phyloP scores from a whole-genome alignment of 345 rosid genomes.

The Lenwebbia sp. region DNA sequence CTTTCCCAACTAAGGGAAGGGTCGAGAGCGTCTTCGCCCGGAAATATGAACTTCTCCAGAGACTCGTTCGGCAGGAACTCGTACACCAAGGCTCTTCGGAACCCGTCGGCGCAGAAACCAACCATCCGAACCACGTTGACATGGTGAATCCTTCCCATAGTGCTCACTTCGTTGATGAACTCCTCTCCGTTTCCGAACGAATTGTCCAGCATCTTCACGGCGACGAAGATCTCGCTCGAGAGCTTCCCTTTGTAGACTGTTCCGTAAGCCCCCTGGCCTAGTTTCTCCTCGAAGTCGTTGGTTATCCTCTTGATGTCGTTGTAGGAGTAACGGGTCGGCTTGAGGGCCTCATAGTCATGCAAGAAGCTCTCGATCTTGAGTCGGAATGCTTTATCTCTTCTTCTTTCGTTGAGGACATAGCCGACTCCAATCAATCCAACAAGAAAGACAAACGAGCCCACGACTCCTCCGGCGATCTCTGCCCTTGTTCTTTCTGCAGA shows the following conservation, averaged over 20 bases:
- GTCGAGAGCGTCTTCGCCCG: background rate
- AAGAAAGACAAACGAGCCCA: background rate
- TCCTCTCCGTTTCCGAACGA: conserved; percentile 4
- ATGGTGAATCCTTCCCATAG: conserved; percentile 20
- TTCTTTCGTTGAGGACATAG: background rate
- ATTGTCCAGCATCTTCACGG: conserved; percentile 12
- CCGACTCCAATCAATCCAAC: background rate
- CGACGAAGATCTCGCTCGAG: conserved; percentile 6
- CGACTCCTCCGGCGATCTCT: background rate
- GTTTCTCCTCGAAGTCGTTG: conserved; percentile 1
- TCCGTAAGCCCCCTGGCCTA: conserved; percentile 20
- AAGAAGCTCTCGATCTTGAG: conserved; percentile 8
- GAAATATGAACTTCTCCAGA: conserved; percentile 12
- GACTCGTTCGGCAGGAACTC: conserved; percentile 16
- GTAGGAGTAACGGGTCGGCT: conserved; percentile 3
- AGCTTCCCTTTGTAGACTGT: conserved; percentile 14
- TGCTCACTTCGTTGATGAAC: conserved; percentile 14
- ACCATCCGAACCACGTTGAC: conserved; percentile 12
- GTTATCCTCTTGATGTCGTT: conserved; percentile 3
- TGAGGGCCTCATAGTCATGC: conserved; percentile 10
- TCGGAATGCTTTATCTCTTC: background rate
- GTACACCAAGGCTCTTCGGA: conserved; percentile 9
- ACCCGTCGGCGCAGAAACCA: conserved; percentile 11
- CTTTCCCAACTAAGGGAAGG: conserved; percentile 6
- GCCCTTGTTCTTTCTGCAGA: accelerated